Conservation (phyloP, 2,329 filamentous ascomycete genomes). For the Nectriaceae sp. region DNA sequence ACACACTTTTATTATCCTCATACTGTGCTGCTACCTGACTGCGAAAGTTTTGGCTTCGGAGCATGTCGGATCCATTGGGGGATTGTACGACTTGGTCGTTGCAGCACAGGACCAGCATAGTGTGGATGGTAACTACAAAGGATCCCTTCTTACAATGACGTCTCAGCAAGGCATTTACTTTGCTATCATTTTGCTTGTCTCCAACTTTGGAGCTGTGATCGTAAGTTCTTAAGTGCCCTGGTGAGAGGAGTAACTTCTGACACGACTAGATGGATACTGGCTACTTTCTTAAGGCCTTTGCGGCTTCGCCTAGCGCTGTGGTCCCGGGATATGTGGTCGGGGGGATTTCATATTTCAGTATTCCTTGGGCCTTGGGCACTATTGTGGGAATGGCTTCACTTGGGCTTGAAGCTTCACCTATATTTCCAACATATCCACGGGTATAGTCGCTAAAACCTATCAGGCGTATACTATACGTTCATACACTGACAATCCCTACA, state of each 20-base stretch:
- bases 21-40: conserved; percentile 83
- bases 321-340: conserved; percentile 86
- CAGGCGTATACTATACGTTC: too few species aligned
- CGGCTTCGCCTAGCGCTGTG: conserved; percentile 79
- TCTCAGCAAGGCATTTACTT: conserved; percentile 67
- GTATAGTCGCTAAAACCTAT: too few species aligned
- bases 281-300: conserved; percentile 92
- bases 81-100: conserved; percentile 75
- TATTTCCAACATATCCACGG: conserved; percentile 6
- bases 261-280: conserved; percentile 83
- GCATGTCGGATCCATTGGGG: conserved; percentile 70
- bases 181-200: conserved; percentile 83
- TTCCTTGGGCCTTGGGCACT: conserved; percentile 84
- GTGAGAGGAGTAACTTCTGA: too few species aligned
- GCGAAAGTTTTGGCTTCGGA: conserved; percentile 78
- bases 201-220: conserved; percentile 82
- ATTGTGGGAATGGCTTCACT: conserved; percentile 63
- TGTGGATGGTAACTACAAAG: conserved; percentile 74
- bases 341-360: conserved; percentile 85
- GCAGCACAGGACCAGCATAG: conserved; percentile 69
- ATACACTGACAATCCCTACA: too few species aligned
- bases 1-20: conserved; percentile 77
- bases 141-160: conserved; percentile 84
- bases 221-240: too few species aligned
- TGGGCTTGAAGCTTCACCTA: neutral